Evolutionary conservation across 2,329 filamentous ascomycete genomes (phyloP), one percentile per base, ranked within the genome.

Genomic region (Epichloe sylvatica): DNA sequence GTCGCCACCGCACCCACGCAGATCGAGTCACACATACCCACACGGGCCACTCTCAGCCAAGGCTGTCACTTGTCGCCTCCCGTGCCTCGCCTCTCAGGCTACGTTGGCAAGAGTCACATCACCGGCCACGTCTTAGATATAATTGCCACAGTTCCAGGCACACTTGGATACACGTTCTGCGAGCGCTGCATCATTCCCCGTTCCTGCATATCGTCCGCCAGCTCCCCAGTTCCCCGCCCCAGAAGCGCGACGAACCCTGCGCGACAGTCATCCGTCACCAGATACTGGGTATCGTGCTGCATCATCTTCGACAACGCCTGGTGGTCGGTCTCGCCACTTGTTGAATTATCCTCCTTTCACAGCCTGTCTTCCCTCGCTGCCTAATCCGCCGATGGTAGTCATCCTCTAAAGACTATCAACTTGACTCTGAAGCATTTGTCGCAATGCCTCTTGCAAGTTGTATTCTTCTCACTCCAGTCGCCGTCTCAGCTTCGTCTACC

Each of bases 401-500:
- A 61, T 56, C 54, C 54, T 55, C 54, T 63, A 61, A 59, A 50
- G 58, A 54, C 62, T 58, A 56, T 60, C 60, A 36, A 48, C 48
- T 53, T 54, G 55, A 58, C 51, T 50, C 52, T 57, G 57, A 60
- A 66, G 64, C 60, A 62, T 62, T 65, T 66, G 56, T 59, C 64
- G 78, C 70, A 61, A 82, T 82, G 78, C 72, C 70, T 75, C 62
- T 78, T 78, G 72, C 68, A 71, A 69, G 65, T 67, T 64, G 64
- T 59, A 60, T 59, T 60, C 57, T 63, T 63, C 66, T 64, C 57
- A 70, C 68, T 70, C 74, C 77, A 81, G 78, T 81, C 77, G 77
- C 73, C 75, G 70, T 76, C 76, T 74, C 70, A 67, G 74, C 71
- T 69, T 71, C 68, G 76, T 78, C 74, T 63, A 71, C 76, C 76